phyloP scores from a whole-genome alignment of 148 eudicot species.

The Vaccinium corymbosum region DNA sequence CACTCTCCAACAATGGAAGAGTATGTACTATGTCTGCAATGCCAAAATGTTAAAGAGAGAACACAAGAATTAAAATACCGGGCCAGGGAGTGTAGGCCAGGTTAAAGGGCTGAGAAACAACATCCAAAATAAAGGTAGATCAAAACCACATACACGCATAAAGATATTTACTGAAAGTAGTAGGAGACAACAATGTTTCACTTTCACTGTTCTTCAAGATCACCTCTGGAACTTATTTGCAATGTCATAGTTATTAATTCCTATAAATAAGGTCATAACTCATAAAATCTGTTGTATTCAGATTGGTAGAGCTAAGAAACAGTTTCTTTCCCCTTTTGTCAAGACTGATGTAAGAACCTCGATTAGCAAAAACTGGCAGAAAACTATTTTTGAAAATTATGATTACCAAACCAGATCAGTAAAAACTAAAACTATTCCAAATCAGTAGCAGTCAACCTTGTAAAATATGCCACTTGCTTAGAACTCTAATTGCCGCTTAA shows the following conservation, averaged over 20 bases:
- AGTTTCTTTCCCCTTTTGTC: neutral
- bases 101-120: neutral
- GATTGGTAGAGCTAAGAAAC: neutral
- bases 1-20: neutral
- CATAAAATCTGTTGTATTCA: neutral
- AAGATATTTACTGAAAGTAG: neutral
- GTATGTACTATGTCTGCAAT: neutral
- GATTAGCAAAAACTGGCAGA: neutral
- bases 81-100: neutral
- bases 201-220: neutral
- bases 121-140: neutral
- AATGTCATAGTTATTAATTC: neutral
- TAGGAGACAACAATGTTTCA: neutral
- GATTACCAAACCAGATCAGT: neutral
- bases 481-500: neutral
- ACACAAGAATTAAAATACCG: neutral
- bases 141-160: neutral
- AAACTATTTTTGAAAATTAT: neutral
- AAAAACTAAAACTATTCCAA: neutral
- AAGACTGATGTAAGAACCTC: neutral
- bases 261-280: neutral
- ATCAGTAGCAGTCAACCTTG: neutral
- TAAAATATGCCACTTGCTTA: neutral
- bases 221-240: neutral
- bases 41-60: neutral